Evolutionary conservation across 1,284 basidiomycete species (phyloP).

Genomic region (Microbotryomycetes sp.): DNA sequence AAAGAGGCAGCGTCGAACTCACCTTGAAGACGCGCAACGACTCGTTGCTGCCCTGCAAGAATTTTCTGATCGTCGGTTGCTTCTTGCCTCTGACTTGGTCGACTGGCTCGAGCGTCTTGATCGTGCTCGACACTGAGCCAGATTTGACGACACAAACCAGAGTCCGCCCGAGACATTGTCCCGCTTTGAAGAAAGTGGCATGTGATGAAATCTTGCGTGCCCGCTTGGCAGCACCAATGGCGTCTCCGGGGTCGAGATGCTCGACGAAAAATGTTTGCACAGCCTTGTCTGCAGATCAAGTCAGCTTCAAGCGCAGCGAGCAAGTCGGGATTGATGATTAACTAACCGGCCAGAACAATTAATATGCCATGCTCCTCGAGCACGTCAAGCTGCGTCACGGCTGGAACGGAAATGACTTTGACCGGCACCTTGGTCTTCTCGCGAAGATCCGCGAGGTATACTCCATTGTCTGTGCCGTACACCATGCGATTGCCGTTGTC

Average conservation of each 20-base stretch:
- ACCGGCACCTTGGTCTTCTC: conserved; percentile 62
- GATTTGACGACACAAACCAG: conserved; percentile 97
- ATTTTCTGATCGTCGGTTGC: conserved; percentile 74
- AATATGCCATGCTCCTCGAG: conserved; percentile 93
- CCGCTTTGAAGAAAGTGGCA: conserved; percentile 96
- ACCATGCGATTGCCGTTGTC: conserved; percentile 80
- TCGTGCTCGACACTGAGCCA: conserved; percentile 75
- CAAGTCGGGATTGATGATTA: neutral
- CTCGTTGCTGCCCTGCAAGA: conserved; percentile 90
- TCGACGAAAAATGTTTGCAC: conserved; percentile 96
- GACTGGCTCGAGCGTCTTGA: conserved; percentile 95
- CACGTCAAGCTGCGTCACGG: conserved; percentile 92
- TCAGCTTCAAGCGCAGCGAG: neutral
- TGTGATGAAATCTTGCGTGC: conserved; percentile 93
- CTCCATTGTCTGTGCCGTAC: conserved; percentile 94
- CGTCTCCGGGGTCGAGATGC: conserved; percentile 81
- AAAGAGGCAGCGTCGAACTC: conserved; percentile 35
- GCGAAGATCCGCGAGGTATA: conserved; percentile 83
- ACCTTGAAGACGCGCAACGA: conserved; percentile 89
- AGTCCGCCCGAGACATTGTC: conserved; percentile 84
- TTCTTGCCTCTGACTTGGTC: conserved; percentile 69
- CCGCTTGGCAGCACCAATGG: conserved; percentile 80
- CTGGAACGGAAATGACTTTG: conserved; percentile 79
- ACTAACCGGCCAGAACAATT: conserved; percentile 79
- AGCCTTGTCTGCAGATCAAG: conserved; percentile 33